Base-by-base conservation (phyloP, 495 filamentous ascomycete genomes). In the Acidiella bohemica region DNA sequence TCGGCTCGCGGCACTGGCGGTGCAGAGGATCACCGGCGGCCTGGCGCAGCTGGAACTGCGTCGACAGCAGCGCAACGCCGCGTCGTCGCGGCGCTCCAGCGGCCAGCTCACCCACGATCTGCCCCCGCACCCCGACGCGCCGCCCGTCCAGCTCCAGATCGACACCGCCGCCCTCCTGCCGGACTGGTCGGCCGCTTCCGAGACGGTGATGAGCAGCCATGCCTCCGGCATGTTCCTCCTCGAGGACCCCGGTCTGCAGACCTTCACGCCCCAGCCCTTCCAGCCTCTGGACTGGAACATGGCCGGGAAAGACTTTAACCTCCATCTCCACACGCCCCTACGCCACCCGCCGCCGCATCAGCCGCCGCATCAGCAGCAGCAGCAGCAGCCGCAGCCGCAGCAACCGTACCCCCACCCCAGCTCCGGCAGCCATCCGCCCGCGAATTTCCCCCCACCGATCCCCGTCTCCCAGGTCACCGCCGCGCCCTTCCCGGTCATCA, bases 141-240 rank as follows among this genome's bases (percentile, higher is more conserved):
- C 21, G 20, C 35, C 10, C 9, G 4, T 7, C n/a, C 19, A 16
- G 32, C 38, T 39, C 45, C 56, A 27, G 47, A 32, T 36, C 11
- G 39, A 46, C 43, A 38, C 48, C 11, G 53, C 39, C 38, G 50
- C 28, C 50, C n/a, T n/a, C n/a, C 55, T 36, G 53, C 49, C 27
- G 41, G 52, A 51, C 35, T 44, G 39, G 49, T 24, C 49, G 17
- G 27, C 18, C n/a, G n/a, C n/a, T n/a, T n/a, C n/a, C n/a, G 62
- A 66, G 45, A 51, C 55, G 7, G 60, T 66, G n/a, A 68, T 68
- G 65, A 64, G 64, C 2, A 58, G 58, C 36, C n/a, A n/a, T n/a
- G n/a, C n/a, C n/a, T 60, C 61, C n/a, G 61, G 65, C 0, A 67
- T 67, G 65, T 49, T 61, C 36, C 50, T 68, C 7, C 55, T 68